phyloP scores from a whole-genome alignment of 768 basidiomycete species.

The Leccinum ochraceum region DNA sequence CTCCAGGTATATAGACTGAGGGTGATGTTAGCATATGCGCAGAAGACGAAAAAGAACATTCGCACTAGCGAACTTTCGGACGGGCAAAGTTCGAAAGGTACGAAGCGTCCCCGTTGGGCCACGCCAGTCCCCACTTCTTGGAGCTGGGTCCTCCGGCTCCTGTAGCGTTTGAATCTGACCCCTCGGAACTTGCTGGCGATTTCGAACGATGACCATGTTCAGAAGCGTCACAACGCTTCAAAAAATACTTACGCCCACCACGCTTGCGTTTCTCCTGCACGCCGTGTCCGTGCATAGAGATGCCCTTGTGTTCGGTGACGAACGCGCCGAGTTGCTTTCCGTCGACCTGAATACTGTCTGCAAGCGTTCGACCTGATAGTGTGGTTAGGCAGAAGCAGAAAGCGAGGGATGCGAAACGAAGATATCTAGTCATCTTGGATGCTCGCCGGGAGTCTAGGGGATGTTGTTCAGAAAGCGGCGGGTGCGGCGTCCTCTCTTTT shows the following conservation, averaged over 20 bases:
- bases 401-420: conserved; percentile 10
- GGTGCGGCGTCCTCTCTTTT: not conserved
- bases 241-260: conserved; percentile 12
- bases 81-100: conserved; percentile 52
- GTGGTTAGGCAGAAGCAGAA: conserved; percentile 12
- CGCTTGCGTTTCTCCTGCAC: conserved; percentile 19
- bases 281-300: not conserved
- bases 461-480: not conserved
- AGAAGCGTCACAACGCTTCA: conserved; percentile 21
- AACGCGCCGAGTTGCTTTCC: conserved; percentile 3
- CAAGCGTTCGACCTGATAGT: conserved; percentile 4
- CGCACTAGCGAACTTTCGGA: conserved; percentile 45
- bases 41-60: conserved; percentile 12
- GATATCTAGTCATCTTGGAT: conserved; percentile 13
- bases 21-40: not conserved
- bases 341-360: not conserved
- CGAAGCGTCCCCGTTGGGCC: conserved; percentile 57
- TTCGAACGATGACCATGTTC: conserved; percentile 8
- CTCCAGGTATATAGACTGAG: conserved; percentile 69
- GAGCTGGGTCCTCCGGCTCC: not conserved
- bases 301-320: not conserved
- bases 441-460: not conserved
- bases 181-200: not conserved
- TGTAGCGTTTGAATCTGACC: not conserved
- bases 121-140: conserved; percentile 65